A percentile compares a stretch with the other conserved stretches of the same genome.
Evolutionary conservation across 2,329 filamentous ascomycete genomes (phyloP).

Genomic region (Stemphylium vesicarium): DNA sequence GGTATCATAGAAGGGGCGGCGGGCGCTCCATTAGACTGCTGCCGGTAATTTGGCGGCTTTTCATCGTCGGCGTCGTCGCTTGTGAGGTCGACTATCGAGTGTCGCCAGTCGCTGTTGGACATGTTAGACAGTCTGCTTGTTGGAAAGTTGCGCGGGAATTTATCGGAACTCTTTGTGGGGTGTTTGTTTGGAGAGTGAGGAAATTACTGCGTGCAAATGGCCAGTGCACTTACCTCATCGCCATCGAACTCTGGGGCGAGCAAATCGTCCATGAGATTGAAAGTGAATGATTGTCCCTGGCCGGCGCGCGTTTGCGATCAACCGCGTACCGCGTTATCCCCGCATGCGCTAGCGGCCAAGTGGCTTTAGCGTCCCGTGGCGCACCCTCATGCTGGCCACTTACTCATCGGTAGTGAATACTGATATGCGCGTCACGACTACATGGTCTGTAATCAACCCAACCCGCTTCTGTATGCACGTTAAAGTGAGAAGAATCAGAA

Average conservation of each 20-base stretch:
- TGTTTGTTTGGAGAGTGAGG: not conserved
- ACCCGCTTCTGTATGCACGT: too few species aligned
- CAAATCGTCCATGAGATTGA: conserved; percentile 31
- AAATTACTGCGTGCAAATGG: not conserved
- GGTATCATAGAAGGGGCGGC: not conserved
- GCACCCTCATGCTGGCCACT: not conserved
- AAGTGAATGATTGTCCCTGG: conserved; percentile 26
- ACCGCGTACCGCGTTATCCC: conserved; percentile 8
- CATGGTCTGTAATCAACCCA: too few species aligned
- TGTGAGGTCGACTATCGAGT: conserved; percentile 32
- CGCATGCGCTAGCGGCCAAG: conserved; percentile 3
- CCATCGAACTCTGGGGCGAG: conserved; percentile 15
- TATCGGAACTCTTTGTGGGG: not conserved
- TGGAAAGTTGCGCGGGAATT: not conserved
- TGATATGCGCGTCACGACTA: too few species aligned
- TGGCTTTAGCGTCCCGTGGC: conserved; percentile 16
- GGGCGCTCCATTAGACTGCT: not conserved
- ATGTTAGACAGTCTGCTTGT: conserved; percentile 17
- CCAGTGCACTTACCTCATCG: conserved; percentile 24
- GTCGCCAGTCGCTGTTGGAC: conserved; percentile 20
- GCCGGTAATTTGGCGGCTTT: conserved; percentile 1
- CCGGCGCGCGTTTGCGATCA: conserved; percentile 13
- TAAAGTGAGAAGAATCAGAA: too few species aligned
- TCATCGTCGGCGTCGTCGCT: conserved; percentile 27
- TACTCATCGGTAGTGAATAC: not conserved